phyloP scores from a whole-genome alignment of 1,139 yeast genomes.

The Suhomyces ambrosiae region DNA sequence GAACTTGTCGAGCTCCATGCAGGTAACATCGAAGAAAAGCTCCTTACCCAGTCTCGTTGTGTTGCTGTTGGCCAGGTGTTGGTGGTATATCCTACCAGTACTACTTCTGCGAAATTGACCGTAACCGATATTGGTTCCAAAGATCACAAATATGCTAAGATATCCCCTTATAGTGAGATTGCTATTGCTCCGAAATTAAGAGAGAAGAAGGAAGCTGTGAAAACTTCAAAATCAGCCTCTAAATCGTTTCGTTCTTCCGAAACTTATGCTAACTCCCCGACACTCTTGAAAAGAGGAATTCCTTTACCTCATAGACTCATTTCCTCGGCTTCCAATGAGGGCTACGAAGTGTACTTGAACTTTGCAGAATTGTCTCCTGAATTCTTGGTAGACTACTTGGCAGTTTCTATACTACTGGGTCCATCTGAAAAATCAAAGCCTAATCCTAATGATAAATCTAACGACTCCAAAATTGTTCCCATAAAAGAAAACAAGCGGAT shows the following conservation, averaged over 20 bases:
- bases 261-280: conserved; percentile 34
- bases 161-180: conserved; percentile 76
- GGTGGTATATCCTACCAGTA: conserved; percentile 71
- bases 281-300: conserved; percentile 55
- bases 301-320: conserved; percentile 54
- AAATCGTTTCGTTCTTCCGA: conserved; percentile 23
- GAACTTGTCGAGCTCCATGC: conserved; percentile 87
- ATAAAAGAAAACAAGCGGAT: conserved; percentile 47
- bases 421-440: conserved; percentile 39
- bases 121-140: conserved; percentile 65
- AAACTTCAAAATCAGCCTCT: conserved; percentile 23
- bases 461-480: conserved; percentile 12
- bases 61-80: conserved; percentile 62
- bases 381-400: conserved; percentile 50
- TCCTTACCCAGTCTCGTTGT: conserved; percentile 80
- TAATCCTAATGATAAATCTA: conserved; percentile 15
- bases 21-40: conserved; percentile 68
- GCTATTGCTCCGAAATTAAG: conserved; percentile 79
- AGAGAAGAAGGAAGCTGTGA: conserved; percentile 31
- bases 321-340: conserved; percentile 12
- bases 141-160: conserved; percentile 50
- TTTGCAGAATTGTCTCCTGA: conserved; percentile 34
- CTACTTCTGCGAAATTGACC: conserved; percentile 62
- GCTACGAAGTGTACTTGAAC: conserved; percentile 49
- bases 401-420: conserved; percentile 60